A percentile compares a stretch with the other conserved stretches of the same genome.
These are phyloP conservation scores for Trifolium fragiferum DNA, from an alignment of 306 rosid species.

Conservation along the genomic window DNA sequence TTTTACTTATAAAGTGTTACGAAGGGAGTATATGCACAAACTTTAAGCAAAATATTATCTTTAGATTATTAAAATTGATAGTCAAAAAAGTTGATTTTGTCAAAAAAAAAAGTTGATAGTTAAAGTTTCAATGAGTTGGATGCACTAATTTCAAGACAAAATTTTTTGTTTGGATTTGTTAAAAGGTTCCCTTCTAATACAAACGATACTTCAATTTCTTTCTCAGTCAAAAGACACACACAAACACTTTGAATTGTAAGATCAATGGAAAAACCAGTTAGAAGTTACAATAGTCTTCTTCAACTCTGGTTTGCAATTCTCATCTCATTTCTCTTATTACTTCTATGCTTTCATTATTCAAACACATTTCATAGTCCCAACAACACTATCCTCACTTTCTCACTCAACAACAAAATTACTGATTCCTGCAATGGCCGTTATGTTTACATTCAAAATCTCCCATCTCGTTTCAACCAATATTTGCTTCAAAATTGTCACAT, in stretches of 20 bases:
- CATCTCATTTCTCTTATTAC: conserved; percentile 48
- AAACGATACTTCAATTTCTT: no score
- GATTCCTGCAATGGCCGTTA: conserved; percentile 69
- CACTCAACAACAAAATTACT: not conserved
- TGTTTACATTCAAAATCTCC: conserved; percentile 66
- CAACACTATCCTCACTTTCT: conserved; percentile 35
- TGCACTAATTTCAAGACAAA: no score
- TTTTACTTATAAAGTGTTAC: no score
- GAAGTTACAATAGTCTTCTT: conserved; percentile 45
- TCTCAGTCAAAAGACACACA: not conserved
- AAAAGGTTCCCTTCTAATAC: no score
- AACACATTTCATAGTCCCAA: conserved; percentile 40
- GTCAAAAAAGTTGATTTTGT: no score
- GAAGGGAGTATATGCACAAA: no score
- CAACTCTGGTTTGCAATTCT: conserved; percentile 56
- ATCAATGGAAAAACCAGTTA: conserved; percentile 8
- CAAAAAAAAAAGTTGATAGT: no score
- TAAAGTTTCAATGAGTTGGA: no score
- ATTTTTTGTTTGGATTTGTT: no score
- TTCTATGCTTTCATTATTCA: conserved; percentile 55
- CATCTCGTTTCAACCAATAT: conserved; percentile 65
- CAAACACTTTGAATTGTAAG: not conserved
- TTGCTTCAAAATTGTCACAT: conserved; percentile 56
- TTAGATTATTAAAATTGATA: no score
- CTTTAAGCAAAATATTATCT: no score